Conservation (phyloP, 495 filamentous ascomycete species). For the Barbatosphaeria neglecta region DNA sequence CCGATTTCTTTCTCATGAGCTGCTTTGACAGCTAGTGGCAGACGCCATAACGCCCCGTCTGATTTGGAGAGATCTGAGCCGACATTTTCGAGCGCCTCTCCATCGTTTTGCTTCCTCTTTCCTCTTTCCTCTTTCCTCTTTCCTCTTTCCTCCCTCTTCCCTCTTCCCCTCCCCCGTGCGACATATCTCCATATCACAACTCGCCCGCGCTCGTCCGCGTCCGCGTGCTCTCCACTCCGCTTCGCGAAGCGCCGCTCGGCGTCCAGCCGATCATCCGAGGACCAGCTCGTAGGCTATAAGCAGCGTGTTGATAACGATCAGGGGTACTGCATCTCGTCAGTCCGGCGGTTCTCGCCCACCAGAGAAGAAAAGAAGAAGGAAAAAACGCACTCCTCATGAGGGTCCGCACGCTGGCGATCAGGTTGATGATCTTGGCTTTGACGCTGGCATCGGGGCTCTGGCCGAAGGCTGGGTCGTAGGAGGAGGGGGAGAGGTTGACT, state of each 20-base stretch:
- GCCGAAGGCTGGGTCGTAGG: slow-evolving; percentile 64
- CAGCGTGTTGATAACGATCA: slow-evolving; percentile 83
- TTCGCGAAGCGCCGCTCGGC: no score
- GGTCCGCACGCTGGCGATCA: slow-evolving; percentile 83
- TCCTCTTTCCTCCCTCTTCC: not conserved
- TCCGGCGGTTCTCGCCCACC: not conserved
- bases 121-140: not conserved
- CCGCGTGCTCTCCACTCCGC: not conserved
- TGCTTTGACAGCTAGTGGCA: no score
- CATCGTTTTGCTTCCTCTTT: not conserved
- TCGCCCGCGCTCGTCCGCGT: not conserved
- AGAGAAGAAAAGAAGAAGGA: not conserved
- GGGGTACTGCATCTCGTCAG: slow-evolving; percentile 56
- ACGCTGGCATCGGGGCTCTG: slow-evolving; percentile 61
- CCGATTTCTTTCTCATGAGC: no score
- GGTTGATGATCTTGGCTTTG: slow-evolving; percentile 75
- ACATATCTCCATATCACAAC: not conserved
- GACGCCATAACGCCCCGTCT: no score
- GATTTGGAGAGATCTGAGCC: no score
- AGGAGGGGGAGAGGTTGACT: slow-evolving; percentile 70
- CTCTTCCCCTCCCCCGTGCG: not conserved
- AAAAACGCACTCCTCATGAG: slow-evolving; percentile 79
- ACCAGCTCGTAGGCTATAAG: slow-evolving; percentile 84
- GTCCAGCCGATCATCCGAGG: slow-evolving; percentile 75
- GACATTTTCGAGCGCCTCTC: not conserved